A percentile compares a stretch with the other conserved stretches of the same genome.
These are phyloP conservation scores for Syzygium malaccense DNA, from an alignment of 441 rosid species.

Conservation along the genomic window DNA sequence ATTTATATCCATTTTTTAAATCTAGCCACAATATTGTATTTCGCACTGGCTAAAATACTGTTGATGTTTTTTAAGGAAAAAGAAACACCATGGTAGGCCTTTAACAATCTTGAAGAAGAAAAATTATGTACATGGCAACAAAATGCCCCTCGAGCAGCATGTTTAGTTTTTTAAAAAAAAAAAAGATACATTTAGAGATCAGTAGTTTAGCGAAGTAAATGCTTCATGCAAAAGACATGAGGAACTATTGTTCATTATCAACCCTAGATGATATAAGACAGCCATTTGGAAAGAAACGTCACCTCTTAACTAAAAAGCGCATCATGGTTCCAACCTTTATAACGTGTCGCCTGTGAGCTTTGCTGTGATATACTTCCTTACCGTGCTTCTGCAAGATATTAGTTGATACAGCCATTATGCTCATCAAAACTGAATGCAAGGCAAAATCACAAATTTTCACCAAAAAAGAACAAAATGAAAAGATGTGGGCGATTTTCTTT, in stretches of 20 bases:
- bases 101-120: neutral
- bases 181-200: neutral
- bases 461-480: neutral
- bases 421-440: neutral
- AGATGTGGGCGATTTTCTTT: neutral
- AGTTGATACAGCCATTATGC: neutral
- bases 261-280: neutral
- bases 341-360: slow-evolving; percentile 41
- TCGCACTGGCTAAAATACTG: neutral
- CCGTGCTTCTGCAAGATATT: slow-evolving; percentile 36
- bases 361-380: slow-evolving; percentile 48
- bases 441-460: neutral
- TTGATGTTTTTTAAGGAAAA: neutral
- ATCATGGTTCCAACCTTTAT: slow-evolving; percentile 64
- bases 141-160: neutral
- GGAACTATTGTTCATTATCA: neutral
- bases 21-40: neutral
- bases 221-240: neutral
- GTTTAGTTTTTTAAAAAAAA: neutral
- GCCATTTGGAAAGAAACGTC: slow-evolving; percentile 3
- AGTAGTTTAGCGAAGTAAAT: neutral
- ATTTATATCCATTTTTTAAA: neutral
- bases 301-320: slow-evolving; percentile 78
- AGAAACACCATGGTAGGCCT: neutral
- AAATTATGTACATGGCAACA: neutral